These are phyloP conservation scores for Globisporangium carolinianum DNA, from an alignment of 352 stramenopile species.

Conservation along the genomic window DNA sequence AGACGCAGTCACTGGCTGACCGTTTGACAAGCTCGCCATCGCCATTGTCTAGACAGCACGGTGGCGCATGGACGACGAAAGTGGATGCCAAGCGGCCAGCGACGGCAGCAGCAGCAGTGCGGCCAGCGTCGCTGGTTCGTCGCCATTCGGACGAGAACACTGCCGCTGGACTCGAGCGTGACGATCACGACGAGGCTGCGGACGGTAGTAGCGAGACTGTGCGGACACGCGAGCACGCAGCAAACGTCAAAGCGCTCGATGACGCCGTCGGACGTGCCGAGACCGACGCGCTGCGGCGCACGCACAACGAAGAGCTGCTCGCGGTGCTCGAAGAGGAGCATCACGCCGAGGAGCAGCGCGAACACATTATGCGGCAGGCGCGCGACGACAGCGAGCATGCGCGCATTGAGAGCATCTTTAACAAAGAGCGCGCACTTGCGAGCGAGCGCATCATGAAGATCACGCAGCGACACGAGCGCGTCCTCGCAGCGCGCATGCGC, in stretches of 20 bases:
- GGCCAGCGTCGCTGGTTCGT: background rate
- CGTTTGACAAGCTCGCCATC: background rate
- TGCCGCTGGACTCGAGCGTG: conserved; percentile 1
- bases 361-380: conserved; percentile 48
- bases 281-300: conserved; percentile 45
- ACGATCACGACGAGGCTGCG: conserved; percentile 7
- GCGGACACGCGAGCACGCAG: background rate
- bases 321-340: conserved; percentile 71
- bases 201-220: conserved; percentile 12
- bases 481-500: conserved; percentile 32
- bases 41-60: background rate
- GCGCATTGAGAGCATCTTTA: conserved; percentile 66
- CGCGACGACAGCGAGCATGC: conserved; percentile 24
- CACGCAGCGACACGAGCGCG: conserved; percentile 61
- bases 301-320: conserved; percentile 71
- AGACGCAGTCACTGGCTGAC: conserved; percentile 30
- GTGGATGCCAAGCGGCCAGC: conserved; percentile 17
- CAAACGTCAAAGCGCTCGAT: conserved; percentile 10
- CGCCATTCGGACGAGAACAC: conserved; percentile 1
- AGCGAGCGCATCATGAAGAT: conserved; percentile 82
- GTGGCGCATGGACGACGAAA: background rate
- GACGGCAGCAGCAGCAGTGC: conserved; percentile 16
- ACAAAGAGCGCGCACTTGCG: conserved; percentile 51
- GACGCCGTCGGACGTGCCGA: conserved; percentile 20
- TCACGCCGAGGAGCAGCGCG: conserved; percentile 72